Evolutionary conservation across 805 yeast genomes (phyloP).

Genomic region (Candida argentea): DNA sequence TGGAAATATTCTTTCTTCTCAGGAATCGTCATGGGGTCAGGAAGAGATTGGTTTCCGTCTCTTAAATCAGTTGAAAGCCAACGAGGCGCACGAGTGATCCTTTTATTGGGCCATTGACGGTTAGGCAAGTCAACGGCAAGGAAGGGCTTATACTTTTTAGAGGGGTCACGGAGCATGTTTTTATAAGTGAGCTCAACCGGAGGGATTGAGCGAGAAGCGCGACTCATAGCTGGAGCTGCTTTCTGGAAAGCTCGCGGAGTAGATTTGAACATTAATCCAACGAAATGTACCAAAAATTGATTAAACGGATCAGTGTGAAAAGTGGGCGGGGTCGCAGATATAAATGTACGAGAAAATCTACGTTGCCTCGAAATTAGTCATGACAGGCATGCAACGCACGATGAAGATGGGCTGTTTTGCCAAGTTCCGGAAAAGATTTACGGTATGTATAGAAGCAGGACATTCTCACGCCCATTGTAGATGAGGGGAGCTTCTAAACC

Average conservation of each 20-base stretch:
- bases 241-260: slow-evolving; percentile 14
- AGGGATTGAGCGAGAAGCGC: slow-evolving; percentile 11
- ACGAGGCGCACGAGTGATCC: slow-evolving; percentile 62
- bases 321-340: too few relatives aligned
- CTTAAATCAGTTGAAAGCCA: slow-evolving; percentile 75
- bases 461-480: too few relatives aligned
- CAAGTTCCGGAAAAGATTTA: too few relatives aligned
- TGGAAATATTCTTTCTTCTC: slow-evolving; percentile 70
- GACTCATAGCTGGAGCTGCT: slow-evolving; percentile 13
- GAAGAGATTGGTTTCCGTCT: slow-evolving; percentile 75
- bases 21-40: slow-evolving; percentile 72
- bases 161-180: slow-evolving; percentile 61
- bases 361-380: too few relatives aligned
- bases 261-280: slow-evolving; percentile 16
- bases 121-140: slow-evolving; percentile 46
- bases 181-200: slow-evolving; percentile 11
- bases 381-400: too few relatives aligned
- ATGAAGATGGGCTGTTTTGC: too few relatives aligned
- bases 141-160: slow-evolving; percentile 48
- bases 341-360: too few relatives aligned
- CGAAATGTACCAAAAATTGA: slow-evolving; percentile 1
- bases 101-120: slow-evolving; percentile 63
- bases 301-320: too few relatives aligned
- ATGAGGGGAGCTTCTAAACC: too few relatives aligned
- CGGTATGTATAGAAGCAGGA: too few relatives aligned